Base-by-base conservation (phyloP, 768 basidiomycete species). In the Russula abietina region DNA sequence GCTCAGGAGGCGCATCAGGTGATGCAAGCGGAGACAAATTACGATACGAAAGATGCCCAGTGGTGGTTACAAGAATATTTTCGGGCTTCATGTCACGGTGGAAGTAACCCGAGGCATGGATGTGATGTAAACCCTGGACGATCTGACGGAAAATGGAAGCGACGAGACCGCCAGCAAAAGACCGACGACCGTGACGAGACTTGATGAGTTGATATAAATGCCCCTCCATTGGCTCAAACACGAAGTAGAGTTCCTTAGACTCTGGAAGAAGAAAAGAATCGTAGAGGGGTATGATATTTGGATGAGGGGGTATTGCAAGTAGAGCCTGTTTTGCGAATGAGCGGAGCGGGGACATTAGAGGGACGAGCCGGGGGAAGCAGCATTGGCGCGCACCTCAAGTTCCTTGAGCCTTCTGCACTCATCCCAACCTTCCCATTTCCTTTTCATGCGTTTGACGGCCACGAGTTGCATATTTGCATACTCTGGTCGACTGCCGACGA, bases 61-160 rank as follows among this genome's bases (percentile, higher is more conserved):
- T 97, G 2, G 97, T 98, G 19, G 97, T 98, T 69, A 99, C 97
- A 56, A 99, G 85, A 9, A 98, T 88, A 70, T 99, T 99, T 75
- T 99, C 97, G 41, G 97, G 97, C 75, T 99, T 99, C 93, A 99
- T 97, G 74, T 99, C 97, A 54, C 97, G 91, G 75, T 99, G 97
- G 75, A 99, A 99, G 76, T 96, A 99, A 39, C 96, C 97, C 33
- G 87, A 80, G 16, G 79, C 73, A 75, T 99, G 97, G 67, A 98
- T 93, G 74, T 99, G 97, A 70, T 93, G 80, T 39, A 99, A 83
- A 43, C 97, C 97, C 17, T 84, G 78, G 50, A 92, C 85, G 70
- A 95, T 90, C 75, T 99, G 97, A 61, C 83, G 86, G 73, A 97
- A 98, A 69, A 98, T 93, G 70, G 90, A 92, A 26, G 93, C 91